phyloP scores from a whole-genome alignment of 2,329 filamentous ascomycete genomes.

The Exophiala aquamarina region DNA sequence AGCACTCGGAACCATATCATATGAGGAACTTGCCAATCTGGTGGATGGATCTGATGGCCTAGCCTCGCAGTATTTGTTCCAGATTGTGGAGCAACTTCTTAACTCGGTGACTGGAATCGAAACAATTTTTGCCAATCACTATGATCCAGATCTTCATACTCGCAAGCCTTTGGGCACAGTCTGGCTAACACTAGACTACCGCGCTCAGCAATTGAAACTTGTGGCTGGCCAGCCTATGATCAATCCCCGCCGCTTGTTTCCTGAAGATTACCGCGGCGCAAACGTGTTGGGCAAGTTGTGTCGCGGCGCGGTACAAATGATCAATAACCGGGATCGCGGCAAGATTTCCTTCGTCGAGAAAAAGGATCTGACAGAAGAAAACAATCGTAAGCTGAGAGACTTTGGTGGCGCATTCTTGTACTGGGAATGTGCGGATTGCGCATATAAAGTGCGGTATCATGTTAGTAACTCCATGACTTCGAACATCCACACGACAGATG shows the following conservation, averaged over 20 bases:
- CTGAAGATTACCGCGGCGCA: slow-evolving; percentile 19
- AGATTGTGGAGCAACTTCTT: slow-evolving; percentile 23
- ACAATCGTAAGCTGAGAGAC: slow-evolving; percentile 17
- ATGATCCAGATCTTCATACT: slow-evolving; percentile 25
- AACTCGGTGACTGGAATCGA: slow-evolving; percentile 25
- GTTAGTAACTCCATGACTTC: slow-evolving; percentile 20
- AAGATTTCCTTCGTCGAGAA: slow-evolving; percentile 20
- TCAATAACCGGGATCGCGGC: slow-evolving; percentile 26
- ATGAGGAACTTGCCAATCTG: slow-evolving; percentile 21
- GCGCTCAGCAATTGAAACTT: slow-evolving; percentile 22
- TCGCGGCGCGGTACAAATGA: slow-evolving; percentile 26
- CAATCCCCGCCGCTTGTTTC: slow-evolving; percentile 16
- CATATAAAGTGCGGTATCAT: slow-evolving; percentile 26
- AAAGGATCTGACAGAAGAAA: slow-evolving; percentile 21
- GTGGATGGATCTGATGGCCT: slow-evolving; percentile 23
- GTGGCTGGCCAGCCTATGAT: slow-evolving; percentile 14
- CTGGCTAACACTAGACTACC: slow-evolving; percentile 21
- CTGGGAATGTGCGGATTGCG: slow-evolving; percentile 29
- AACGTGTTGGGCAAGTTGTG: slow-evolving; percentile 26
- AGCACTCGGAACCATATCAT: slow-evolving; percentile 18
- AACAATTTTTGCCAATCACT: slow-evolving; percentile 26
- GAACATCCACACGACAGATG: slow-evolving; percentile 26
- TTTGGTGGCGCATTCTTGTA: slow-evolving; percentile 25
- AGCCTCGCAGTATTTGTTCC: slow-evolving; percentile 17
- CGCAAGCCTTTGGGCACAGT: slow-evolving; percentile 22